Conservation (phyloP, 306 rosid genomes). For the Lupinus albus region DNA sequence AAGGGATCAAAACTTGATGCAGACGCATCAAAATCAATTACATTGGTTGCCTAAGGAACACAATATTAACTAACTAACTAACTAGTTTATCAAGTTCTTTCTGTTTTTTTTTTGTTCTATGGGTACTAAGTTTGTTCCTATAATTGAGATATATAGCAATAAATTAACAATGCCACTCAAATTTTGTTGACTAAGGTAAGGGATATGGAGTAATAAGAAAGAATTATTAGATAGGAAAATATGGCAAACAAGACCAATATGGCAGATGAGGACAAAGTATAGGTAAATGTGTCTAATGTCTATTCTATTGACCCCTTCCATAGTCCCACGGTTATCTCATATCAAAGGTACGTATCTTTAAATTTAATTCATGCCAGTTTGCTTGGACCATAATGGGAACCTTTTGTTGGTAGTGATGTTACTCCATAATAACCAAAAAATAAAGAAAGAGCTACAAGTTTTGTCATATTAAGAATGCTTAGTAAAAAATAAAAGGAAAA, state of each 20-base stretch:
- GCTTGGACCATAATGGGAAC: constrained; percentile 37
- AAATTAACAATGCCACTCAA: background rate
- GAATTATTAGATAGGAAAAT: constrained; percentile 1
- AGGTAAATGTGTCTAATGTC: constrained; percentile 6
- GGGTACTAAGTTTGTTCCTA: background rate
- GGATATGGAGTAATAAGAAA: constrained; percentile 11
- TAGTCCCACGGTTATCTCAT: background rate
- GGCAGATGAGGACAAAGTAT: constrained; percentile 31
- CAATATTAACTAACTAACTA: constrained; percentile 18
- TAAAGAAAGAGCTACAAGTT: no score
- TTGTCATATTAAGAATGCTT: background rate
- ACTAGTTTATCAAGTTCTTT: constrained; percentile 3
- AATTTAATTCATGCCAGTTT: constrained; percentile 26
- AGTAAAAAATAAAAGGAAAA: constrained; percentile 26
- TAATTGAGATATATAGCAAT: no score
- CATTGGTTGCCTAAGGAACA: constrained; percentile 24
- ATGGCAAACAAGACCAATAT: background rate
- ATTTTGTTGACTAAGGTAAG: background rate
- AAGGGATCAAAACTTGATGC: constrained; percentile 3
- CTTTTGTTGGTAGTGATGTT: background rate
- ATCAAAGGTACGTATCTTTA: no score
- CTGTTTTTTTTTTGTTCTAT: background rate
- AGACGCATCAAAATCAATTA: constrained; percentile 30
- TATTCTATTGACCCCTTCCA: background rate
- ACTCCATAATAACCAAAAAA: constrained; percentile 5